These are phyloP conservation scores for Nicotiana tomentosiformis DNA, from an alignment of 257 asterid genomes.

Conservation along the genomic window DNA sequence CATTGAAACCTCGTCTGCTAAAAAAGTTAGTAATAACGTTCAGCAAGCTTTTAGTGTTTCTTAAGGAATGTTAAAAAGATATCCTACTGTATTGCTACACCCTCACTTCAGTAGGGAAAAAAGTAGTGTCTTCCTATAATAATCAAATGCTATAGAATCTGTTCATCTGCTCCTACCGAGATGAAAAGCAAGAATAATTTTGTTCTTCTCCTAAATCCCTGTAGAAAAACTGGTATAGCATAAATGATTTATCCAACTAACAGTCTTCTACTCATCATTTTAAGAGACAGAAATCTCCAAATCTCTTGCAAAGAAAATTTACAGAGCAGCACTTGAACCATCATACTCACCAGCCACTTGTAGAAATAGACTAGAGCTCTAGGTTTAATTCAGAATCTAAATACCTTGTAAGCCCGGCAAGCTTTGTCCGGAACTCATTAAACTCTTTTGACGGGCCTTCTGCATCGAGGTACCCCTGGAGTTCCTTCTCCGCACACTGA, in stretches of 20 bases:
- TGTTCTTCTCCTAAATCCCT: neutral
- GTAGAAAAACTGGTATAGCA: neutral
- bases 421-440: slow-evolving; percentile 85
- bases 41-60: neutral
- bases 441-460: slow-evolving; percentile 73
- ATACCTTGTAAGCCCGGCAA: slow-evolving; percentile 95
- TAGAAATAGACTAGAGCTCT: neutral
- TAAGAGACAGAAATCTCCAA: neutral
- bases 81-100: neutral
- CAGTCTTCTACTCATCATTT: neutral
- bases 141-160: neutral
- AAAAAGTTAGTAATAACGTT: neutral
- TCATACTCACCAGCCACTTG: neutral
- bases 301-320: neutral
- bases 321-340: neutral
- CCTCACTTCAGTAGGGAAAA: neutral
- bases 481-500: slow-evolving; percentile 95
- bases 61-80: neutral
- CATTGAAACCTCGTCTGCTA: neutral
- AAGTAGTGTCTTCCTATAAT: neutral
- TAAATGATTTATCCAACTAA: neutral
- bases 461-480: slow-evolving; percentile 60
- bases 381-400: neutral
- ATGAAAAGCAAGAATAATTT: neutral
- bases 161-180: neutral